Evolutionary conservation across 1,139 yeast genomes (phyloP), one percentile per base, ranked within the genome.

Genomic region (Protomyces lactucae-debilis): DNA sequence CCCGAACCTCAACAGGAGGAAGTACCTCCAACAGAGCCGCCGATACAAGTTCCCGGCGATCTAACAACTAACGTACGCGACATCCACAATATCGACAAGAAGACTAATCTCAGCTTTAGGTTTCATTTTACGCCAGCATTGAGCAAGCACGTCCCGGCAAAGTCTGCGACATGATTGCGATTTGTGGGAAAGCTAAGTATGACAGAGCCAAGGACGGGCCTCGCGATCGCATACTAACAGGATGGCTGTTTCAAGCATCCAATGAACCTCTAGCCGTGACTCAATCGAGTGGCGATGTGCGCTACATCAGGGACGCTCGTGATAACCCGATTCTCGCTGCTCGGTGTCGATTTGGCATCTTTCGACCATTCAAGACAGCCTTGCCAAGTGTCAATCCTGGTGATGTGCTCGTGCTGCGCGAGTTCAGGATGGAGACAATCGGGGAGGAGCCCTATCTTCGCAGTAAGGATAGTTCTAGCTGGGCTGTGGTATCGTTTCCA

Each of bases 391-490:
- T 32, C 12, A 40, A 3, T 1, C 36, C 43, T 9, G 63, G 63
- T 18, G 52, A 40, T 23, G 53, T 52, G 18, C 28, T 59, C 16
- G 32, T 59, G 14, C 36, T 59, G 57, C 53, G 57, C 18, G 52
- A 40, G 45, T 39, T 59, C n/a, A 52, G 23, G 18, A 52, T 59
- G 10, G 18, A 16, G 56, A 52, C 43, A 21, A 52, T 52, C 9
- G 40, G 25, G 3, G 14, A 55, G 23, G 53, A 59, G 16, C 23
- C 52, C 16, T 59, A 18, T 18, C 53, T 59, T 3, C 52, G 43
- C 18, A 52, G 57, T 6, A 55, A 52, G 40, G 57, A 52, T 18
- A 52, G 28, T 23, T 59, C 63, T 9, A 40, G 57, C 21, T 59
- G 63, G 63, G 56, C 57, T 9, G 52, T 43, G 3, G 25, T 52